These are phyloP conservation scores for Tilletia walkeri DNA, from an alignment of 1,284 basidiomycete species.

Conservation along the genomic window DNA sequence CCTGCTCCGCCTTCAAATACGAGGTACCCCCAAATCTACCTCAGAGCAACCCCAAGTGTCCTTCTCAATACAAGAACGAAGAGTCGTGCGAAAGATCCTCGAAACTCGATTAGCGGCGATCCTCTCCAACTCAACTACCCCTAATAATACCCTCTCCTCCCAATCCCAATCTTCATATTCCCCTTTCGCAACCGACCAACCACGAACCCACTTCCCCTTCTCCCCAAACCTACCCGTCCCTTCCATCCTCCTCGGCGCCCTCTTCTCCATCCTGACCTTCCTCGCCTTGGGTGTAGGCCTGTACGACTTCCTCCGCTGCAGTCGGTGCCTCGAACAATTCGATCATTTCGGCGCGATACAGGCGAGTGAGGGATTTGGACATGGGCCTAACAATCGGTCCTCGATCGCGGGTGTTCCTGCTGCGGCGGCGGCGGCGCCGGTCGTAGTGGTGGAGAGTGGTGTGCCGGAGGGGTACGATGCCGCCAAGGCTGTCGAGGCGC, in stretches of 20 bases:
- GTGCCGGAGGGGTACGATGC: neutral
- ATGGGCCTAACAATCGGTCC: neutral
- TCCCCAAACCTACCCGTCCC: slow-evolving; percentile 9
- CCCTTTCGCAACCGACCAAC: neutral
- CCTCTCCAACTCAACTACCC: neutral
- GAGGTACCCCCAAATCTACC: neutral
- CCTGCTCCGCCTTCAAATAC: neutral
- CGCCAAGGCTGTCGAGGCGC: slow-evolving; percentile 10
- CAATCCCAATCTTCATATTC: no score
- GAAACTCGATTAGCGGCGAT: neutral
- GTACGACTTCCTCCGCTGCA: slow-evolving; percentile 14
- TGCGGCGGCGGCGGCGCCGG: neutral
- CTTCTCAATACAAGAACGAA: neutral
- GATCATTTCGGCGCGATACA: slow-evolving; percentile 4
- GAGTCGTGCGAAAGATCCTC: neutral
- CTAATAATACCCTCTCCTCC: no score
- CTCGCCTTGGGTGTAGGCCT: neutral
- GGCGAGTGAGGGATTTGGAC: neutral
- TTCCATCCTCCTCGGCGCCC: neutral
- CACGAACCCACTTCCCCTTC: neutral
- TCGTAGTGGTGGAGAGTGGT: neutral
- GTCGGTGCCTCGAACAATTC: slow-evolving; percentile 8
- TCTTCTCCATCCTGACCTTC: slow-evolving; percentile 3
- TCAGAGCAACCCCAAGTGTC: neutral
- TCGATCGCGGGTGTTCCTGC: neutral